Evolutionary conservation across 2,329 filamentous ascomycete genomes (phyloP), one percentile per base, ranked within the genome.

Genomic region (Cercospora citrullina): DNA sequence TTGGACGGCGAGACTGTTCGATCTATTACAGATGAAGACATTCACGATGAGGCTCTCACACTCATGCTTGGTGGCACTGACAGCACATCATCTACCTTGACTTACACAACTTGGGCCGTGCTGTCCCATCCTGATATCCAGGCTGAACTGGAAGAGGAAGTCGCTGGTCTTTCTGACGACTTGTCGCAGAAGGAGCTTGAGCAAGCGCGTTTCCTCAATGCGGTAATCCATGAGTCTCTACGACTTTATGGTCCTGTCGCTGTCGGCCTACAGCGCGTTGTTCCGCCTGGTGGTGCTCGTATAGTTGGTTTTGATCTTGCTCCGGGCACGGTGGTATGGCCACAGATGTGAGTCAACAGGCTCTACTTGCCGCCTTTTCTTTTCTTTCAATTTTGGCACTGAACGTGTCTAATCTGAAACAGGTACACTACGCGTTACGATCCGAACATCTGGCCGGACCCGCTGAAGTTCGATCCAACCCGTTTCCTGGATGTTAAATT

Each of bases 181-280:
- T 70, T 73, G 36, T 68, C 64, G 10, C 64, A 68, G n/a, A 69
- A 70, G 28, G 78, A 80, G 23, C 72, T 80, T 0, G 77, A 77
- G 26, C 65, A 66, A 2, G 70, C 76, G 16, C 76, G 79, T 6
- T 21, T 78, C 2, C 69, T 81, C 9, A 78, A 80, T 60, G 77
- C 76, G 2, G 78, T 80, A 1, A 78, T 82, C n/a, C 73, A 80
- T 33, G 80, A 82, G 61, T 80, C 79, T 1, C 66, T 80, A 51
- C 76, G 80, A 1, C 66, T 81, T 21, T 78, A 80, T 63, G 76
- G 77, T 26, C 60, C 69, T 51, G 79, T 78, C 3, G 79, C 80
- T 1, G 75, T 76, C 16, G 76, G 74, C 33, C 71, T 81, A 12
- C 79, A 79, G 28, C 75, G 80, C n/a, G 74, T 77, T 3, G 76